Evolutionary conservation across 805 yeast species (phyloP), one percentile per base, ranked within the genome.

Genomic region (Candida peoriensis): DNA sequence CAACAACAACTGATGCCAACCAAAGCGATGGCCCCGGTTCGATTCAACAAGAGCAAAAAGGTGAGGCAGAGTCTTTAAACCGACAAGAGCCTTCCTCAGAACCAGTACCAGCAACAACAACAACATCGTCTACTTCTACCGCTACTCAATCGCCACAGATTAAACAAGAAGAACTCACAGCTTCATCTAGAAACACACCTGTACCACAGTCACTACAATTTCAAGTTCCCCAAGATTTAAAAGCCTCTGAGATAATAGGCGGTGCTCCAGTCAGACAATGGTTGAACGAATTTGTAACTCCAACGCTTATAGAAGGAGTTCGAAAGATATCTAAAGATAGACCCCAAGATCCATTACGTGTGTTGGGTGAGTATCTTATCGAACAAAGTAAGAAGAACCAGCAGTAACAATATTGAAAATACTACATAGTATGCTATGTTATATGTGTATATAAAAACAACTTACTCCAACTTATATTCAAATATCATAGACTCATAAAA

Each of bases 201-300:
- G 43, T 40, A 8, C 44, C 43, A 11, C 34, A 40, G 5, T 66
- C 36, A 2, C 31, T 41, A 3, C 40, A 43, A 15, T 50, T 38
- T 32, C 41, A 46, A 19, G 36, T 47, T 5, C 56, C 58, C 6
- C 16, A 20, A 19, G 43, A 44, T n/a, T 24, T 29, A 1, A 42
- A 43, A 11, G 54, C 68, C 11, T 67, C 74, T 24, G 74, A 72
- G 39, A 63, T 74, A 18, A 74, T 76, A 12, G 84, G 86, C 8
- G 93, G 93, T 2, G 81, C 88, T 2, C 75, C 83, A 1, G 68
- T 80, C 2, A 70, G 95, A 43, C 71, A 68, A 46, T 84, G 82
- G 66, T 63, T 84, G 38, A 81, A 82, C 52, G 61, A 72, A 41
- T 63, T 76, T 34, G 70, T 84, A 21, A 78, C 88, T 0, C 76